Base-by-base conservation (phyloP, 495 filamentous ascomycete species). In the Penicilliopsis zonata region DNA sequence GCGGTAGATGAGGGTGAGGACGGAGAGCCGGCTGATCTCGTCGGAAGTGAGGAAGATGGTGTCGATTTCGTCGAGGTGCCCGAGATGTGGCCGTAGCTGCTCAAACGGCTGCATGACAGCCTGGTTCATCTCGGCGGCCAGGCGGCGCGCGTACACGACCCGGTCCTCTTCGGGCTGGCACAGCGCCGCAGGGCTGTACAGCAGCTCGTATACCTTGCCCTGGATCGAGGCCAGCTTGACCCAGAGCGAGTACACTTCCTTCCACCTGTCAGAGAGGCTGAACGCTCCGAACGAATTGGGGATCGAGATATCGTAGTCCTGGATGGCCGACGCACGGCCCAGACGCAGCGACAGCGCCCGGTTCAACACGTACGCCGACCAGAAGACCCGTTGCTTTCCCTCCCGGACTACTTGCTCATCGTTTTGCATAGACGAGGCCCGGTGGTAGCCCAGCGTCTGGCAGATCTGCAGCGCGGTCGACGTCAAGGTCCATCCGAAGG, bases 381-480 rank as follows among this genome's bases (percentile, higher is more conserved):
- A 83, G 44, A 83, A 83, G 7, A 78, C 38, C 14, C 29, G 28
- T 9, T 53, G 46, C 18, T 53, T 58, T 18, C 58, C 36, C 5
- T 61, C 50, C 16, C 52, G 55, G 17, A 59, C 48, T 14, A 47
- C 29, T 0, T 40, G 36, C 3, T 38, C 49, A 24, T 72, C 65
- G 27, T 64, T 38, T 12, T 69, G 61, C 58, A 69, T 70, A 1
- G 60, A 61, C 5, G 62, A 60, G 1, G 59, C 45, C 13, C 74
- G 72, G 42, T 83, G 76, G 36, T 74, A 78, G 9, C 77, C 78
- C 0, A 80, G 61, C 0, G 61, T 72, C 37, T 78, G 72, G 45
- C 74, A 79, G 31, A 81, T 58, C 6, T 64, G 61, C 9, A 65
- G 63, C 1, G 76, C 76, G 1, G 55, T 61, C 1, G 68, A 65